Conservation (phyloP, 176 grass and related monocot species). For the Avena sativa region DNA sequence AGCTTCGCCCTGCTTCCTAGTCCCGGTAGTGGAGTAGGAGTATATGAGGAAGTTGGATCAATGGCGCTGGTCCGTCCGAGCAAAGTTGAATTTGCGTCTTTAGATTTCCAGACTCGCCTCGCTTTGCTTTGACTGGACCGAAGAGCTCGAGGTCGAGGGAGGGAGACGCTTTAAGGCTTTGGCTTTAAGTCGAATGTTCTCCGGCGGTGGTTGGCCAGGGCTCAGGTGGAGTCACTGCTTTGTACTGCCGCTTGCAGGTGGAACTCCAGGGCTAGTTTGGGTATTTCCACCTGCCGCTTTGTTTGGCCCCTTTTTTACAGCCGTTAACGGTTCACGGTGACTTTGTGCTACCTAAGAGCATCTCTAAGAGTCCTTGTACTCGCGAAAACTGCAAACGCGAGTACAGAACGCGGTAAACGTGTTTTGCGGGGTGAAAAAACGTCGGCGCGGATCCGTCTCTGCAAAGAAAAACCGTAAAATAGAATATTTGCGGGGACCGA, state of each 20-base stretch:
- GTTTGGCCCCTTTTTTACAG: background rate
- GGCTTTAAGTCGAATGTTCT: slow-evolving; percentile 34
- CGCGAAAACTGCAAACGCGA: no score
- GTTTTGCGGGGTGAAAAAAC: no score
- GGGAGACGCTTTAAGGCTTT: background rate
- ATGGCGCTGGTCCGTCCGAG: no score
- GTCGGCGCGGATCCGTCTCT: no score
- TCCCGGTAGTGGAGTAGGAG: background rate
- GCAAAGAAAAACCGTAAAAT: no score
- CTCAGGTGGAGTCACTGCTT: background rate
- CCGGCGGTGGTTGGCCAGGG: background rate
- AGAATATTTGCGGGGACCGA: no score
- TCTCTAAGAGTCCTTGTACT: no score
- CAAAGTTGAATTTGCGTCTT: background rate
- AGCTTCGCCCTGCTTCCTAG: no score
- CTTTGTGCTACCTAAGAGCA: no score
- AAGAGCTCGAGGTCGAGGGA: background rate
- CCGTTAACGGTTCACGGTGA: no score
- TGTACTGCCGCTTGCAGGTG: background rate
- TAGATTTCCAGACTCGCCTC: background rate
- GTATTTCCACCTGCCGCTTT: background rate
- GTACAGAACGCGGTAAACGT: no score
- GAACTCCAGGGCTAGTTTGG: background rate
- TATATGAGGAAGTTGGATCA: background rate
- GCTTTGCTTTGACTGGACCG: slow-evolving; percentile 21